Conservation (phyloP, 2,329 filamentous ascomycete species). For the Nemania abortiva region DNA sequence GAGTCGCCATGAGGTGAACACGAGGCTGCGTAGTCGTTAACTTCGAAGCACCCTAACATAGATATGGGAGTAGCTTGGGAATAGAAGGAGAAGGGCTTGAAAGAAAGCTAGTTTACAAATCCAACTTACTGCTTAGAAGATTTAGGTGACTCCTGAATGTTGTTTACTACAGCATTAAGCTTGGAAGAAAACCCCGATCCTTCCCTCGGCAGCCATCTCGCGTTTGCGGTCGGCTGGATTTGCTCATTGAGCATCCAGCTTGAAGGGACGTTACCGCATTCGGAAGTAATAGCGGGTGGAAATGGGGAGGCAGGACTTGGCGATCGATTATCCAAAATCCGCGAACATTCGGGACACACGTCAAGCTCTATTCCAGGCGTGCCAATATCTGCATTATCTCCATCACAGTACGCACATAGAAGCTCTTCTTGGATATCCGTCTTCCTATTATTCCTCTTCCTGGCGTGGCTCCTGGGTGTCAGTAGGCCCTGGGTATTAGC, state of each 20-base stretch:
- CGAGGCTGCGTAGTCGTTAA: constrained; percentile 14
- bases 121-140: constrained; percentile 22
- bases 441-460: background rate
- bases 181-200: background rate
- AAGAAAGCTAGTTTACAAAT: no score
- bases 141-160: background rate
- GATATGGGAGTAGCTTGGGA: no score
- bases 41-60: no score
- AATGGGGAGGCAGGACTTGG: no score
- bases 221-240: no score
- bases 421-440: background rate
- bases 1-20: constrained; percentile 17
- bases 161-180: constrained; percentile 16
- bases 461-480: background rate
- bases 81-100: no score
- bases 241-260: no score
- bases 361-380: background rate
- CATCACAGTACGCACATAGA: constrained; percentile 8
- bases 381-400: background rate
- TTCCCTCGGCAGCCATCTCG: no score
- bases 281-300: no score
- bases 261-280: no score
- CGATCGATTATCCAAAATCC: background rate
- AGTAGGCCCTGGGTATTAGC: background rate
- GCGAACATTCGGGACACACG: constrained; percentile 9